Evolutionary conservation across 345 rosid species (phyloP).

Genomic region (Eucalyptus dawsonii): DNA sequence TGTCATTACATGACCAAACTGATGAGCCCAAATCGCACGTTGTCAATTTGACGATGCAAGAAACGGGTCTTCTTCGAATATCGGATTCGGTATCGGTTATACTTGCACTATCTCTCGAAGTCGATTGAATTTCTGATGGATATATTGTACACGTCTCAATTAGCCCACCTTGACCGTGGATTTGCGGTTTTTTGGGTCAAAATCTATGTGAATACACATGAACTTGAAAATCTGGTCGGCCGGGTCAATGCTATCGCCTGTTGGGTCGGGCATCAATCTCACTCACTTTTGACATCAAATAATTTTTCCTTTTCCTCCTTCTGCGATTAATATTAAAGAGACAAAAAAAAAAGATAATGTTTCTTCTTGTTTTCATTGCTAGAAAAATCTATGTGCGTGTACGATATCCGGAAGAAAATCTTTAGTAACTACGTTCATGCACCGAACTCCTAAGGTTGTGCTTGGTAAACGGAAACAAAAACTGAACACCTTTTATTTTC

Average conservation of each 20-base stretch:
- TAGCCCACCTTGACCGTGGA: neutral
- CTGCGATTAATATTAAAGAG: neutral
- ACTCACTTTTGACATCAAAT: neutral
- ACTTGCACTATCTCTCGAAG: neutral
- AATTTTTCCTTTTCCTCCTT: too few relatives aligned
- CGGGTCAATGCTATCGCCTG: neutral
- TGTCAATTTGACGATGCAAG: neutral
- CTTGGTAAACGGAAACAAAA: neutral
- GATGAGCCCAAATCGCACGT: neutral
- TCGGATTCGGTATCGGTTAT: neutral
- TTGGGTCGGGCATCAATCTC: neutral
- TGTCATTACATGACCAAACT: neutral
- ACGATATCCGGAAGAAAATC: neutral
- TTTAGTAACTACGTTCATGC: neutral
- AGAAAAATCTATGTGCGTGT: neutral
- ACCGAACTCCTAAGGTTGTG: neutral
- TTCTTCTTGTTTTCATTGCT: neutral
- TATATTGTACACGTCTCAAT: neutral
- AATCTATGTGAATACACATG: neutral
- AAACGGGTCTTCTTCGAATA: neutral
- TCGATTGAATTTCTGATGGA: neutral
- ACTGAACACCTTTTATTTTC: neutral
- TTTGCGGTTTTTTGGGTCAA: neutral
- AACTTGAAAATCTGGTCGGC: neutral
- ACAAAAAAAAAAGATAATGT: neutral